phyloP scores from a whole-genome alignment of 2,329 filamentous ascomycete species.

The Paraconiothyrium brasiliense region DNA sequence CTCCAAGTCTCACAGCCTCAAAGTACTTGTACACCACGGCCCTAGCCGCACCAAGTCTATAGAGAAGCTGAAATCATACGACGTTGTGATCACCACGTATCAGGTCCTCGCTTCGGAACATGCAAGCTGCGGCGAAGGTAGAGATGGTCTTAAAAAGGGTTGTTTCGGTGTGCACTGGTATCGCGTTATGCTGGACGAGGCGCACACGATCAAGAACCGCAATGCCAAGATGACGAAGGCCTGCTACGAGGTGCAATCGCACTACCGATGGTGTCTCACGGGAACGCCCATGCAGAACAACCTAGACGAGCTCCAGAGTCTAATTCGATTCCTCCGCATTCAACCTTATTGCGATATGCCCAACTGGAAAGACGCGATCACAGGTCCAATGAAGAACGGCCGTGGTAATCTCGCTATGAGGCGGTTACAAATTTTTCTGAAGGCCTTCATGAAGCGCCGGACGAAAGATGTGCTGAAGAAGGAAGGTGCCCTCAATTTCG shows the following conservation, averaged over 20 bases:
- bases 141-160: constrained; percentile 73
- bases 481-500: constrained; percentile 81
- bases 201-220: constrained; percentile 97
- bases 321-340: constrained; percentile 92
- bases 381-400: constrained; percentile 86
- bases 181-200: constrained; percentile 93
- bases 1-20: constrained; percentile 71
- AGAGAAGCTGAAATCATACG: constrained; percentile 81
- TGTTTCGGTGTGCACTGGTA: constrained; percentile 96
- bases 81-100: constrained; percentile 97
- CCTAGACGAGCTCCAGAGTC: constrained; percentile 91
- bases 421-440: constrained; percentile 82
- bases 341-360: constrained; percentile 87
- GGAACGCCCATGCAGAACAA: constrained; percentile 99
- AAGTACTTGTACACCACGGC: constrained; percentile 91
- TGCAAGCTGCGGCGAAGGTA: constrained; percentile 70
- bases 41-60: constrained; percentile 82
- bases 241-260: constrained; percentile 81
- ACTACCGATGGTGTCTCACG: constrained; percentile 95
- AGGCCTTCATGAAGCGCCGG: constrained; percentile 97
- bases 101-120: constrained; percentile 94
- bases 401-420: constrained; percentile 89
- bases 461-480: constrained; percentile 97
- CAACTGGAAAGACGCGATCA: constrained; percentile 92
- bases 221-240: constrained; percentile 96